Percentiles rank a stretch among this genome's conserved stretches.
phyloP scores from a whole-genome alignment of 805 yeast genomes.

The Tetrapisispora nanseiensis region DNA sequence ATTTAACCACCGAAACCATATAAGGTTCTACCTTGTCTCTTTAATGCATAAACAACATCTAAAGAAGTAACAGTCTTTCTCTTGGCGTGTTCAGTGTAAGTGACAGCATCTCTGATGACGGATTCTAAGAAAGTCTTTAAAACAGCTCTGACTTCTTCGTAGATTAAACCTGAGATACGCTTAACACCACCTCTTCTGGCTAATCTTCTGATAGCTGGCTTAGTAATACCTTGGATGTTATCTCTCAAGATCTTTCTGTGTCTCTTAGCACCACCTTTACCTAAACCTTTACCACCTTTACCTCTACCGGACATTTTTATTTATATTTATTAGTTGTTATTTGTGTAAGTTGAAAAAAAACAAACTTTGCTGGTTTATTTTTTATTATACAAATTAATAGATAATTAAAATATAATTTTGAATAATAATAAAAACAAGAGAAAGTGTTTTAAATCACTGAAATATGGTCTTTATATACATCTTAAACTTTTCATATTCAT shows the following conservation, averaged over 20 bases:
- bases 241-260: constrained; percentile 99
- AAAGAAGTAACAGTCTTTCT: constrained; percentile 98
- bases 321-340: constrained; percentile 38
- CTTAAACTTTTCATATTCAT: too few relatives aligned
- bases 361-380: neutral
- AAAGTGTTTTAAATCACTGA: neutral
- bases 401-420: neutral
- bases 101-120: constrained; percentile 97
- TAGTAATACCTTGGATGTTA: constrained; percentile 98
- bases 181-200: constrained; percentile 99
- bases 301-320: constrained; percentile 90
- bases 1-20: constrained; percentile 97
- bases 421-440: neutral
- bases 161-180: constrained; percentile 96
- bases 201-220: constrained; percentile 99
- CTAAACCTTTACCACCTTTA: constrained; percentile 99
- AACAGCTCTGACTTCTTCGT: constrained; percentile 97
- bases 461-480: neutral
- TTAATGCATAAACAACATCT: constrained; percentile 97
- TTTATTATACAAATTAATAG: neutral
- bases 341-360: constrained; percentile 31
- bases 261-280: constrained; percentile 99
- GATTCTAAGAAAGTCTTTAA: constrained; percentile 90
- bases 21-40: constrained; percentile 99
- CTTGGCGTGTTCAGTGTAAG: constrained; percentile 99